phyloP scores from a whole-genome alignment of 2,329 filamentous ascomycete genomes.

The Lasiodiplodia sp. region DNA sequence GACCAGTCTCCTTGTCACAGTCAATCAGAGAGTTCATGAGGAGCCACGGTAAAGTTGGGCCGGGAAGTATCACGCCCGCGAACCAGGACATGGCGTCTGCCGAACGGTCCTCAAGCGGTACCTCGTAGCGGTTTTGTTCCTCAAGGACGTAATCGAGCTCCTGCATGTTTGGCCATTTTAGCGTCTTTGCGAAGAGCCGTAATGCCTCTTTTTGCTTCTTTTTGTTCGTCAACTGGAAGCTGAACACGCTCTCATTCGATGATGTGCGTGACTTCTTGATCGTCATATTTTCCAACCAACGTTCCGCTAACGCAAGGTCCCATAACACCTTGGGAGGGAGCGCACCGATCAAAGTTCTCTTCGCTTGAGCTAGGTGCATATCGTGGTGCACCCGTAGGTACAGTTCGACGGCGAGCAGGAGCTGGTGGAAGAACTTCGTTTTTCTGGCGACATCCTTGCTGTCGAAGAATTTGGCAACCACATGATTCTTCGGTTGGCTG shows the following conservation, averaged over 20 bases:
- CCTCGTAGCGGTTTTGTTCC: constrained; percentile 60
- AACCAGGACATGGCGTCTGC: constrained; percentile 81
- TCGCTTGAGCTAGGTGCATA: constrained; percentile 67
- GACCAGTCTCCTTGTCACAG: constrained; percentile 72
- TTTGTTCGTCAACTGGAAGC: constrained; percentile 70
- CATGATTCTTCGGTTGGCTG: constrained; percentile 72
- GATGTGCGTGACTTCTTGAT: constrained; percentile 66
- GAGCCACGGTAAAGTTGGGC: constrained; percentile 73
- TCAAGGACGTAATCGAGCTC: constrained; percentile 69
- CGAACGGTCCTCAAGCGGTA: constrained; percentile 64
- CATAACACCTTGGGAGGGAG: constrained; percentile 75
- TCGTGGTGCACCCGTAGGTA: constrained; percentile 72
- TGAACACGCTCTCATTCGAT: constrained; percentile 54
- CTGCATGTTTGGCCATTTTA: constrained; percentile 79
- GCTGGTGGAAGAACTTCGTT: constrained; percentile 75
- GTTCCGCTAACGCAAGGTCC: constrained; percentile 75
- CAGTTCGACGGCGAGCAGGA: constrained; percentile 76
- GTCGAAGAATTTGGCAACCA: constrained; percentile 75
- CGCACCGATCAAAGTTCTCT: constrained; percentile 68
- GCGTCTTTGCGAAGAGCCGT: constrained; percentile 70
- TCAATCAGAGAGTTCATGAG: constrained; percentile 82
- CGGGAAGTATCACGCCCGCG: constrained; percentile 75
- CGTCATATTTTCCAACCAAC: constrained; percentile 75
- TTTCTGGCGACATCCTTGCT: constrained; percentile 65
- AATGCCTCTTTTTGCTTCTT: constrained; percentile 73